A percentile compares a stretch with the other conserved stretches of the same genome.
Evolutionary conservation across 2,329 filamentous ascomycete genomes (phyloP).

Genomic region (Cucurbitaria berberidis): DNA sequence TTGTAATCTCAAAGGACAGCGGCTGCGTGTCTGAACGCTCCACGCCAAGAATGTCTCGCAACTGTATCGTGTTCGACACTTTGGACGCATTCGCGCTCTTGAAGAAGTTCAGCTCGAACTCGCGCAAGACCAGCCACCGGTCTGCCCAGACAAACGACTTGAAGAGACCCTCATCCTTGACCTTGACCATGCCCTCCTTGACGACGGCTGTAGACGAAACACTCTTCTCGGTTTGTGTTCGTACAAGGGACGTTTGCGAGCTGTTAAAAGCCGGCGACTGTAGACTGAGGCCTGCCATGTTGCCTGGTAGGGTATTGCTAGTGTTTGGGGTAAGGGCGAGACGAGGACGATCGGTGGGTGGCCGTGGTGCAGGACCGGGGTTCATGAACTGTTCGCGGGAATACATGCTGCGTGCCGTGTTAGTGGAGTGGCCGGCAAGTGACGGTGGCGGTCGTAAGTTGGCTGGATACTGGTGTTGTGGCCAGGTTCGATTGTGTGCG

Average conservation of each 20-base stretch:
- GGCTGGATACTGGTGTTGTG: slow-evolving; percentile 1
- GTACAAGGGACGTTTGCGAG: slow-evolving; percentile 49
- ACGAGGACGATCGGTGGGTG: slow-evolving; percentile 69
- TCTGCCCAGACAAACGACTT: slow-evolving; percentile 84
- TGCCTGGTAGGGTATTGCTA: slow-evolving; percentile 70
- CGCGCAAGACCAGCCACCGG: slow-evolving; percentile 88
- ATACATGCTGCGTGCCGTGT: slow-evolving; percentile 59
- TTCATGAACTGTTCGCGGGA: slow-evolving; percentile 84
- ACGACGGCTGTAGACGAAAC: slow-evolving; percentile 47
- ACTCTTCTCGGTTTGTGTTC: slow-evolving; percentile 51
- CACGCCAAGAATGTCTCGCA: slow-evolving; percentile 89
- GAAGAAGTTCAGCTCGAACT: slow-evolving; percentile 92
- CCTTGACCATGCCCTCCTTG: slow-evolving; percentile 75
- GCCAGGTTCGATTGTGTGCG: neutral
- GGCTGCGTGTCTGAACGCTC: slow-evolving; percentile 89
- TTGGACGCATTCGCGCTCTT: slow-evolving; percentile 85
- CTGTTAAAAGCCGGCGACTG: slow-evolving; percentile 61
- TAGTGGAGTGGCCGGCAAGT: slow-evolving; percentile 10
- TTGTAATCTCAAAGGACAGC: slow-evolving; percentile 92
- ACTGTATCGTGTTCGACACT: slow-evolving; percentile 80
- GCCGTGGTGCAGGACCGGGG: slow-evolving; percentile 89
- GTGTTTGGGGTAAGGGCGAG: slow-evolving; percentile 79
- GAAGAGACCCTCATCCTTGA: slow-evolving; percentile 91
- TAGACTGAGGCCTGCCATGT: slow-evolving; percentile 79
- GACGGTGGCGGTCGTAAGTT: neutral